Conservation (phyloP, 768 basidiomycete species). For the Krasilnikovozyma curviuscula region DNA sequence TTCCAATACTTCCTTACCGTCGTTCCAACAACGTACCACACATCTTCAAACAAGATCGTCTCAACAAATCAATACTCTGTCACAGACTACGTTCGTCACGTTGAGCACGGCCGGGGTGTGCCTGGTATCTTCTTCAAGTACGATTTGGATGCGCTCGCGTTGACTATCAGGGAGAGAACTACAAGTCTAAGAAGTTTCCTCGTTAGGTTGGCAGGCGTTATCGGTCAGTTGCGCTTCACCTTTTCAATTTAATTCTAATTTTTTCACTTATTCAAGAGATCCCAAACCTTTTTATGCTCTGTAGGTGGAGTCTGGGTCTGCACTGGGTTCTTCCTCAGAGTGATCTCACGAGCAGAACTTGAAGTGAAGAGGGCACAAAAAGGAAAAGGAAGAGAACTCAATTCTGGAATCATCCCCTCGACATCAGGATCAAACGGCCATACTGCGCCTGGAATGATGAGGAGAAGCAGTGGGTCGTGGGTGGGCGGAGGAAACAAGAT, state of each 20-base stretch:
- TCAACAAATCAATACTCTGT: slow-evolving; percentile 44
- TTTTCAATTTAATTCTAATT: neutral
- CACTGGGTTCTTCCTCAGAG: slow-evolving; percentile 6
- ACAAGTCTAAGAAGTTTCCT: slow-evolving; percentile 60
- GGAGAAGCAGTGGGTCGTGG: too few species aligned
- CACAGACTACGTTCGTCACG: slow-evolving; percentile 64
- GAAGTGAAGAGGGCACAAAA: neutral
- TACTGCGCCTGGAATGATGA: too few species aligned
- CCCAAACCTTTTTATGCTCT: neutral
- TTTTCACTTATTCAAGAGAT: neutral
- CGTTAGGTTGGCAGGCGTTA: slow-evolving; percentile 70
- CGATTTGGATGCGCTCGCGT: slow-evolving; percentile 72
- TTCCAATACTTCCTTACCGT: slow-evolving; percentile 92
- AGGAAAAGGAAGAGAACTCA: slow-evolving; percentile 9
- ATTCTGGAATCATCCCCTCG: too few species aligned
- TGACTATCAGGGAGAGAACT: slow-evolving; percentile 75
- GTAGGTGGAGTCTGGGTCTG: slow-evolving; percentile 11
- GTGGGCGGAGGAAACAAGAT: too few species aligned
- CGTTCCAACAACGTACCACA: slow-evolving; percentile 74
- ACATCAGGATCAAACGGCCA: too few species aligned
- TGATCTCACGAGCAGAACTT: slow-evolving; percentile 4
- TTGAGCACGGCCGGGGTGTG: slow-evolving; percentile 55
- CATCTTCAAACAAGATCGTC: slow-evolving; percentile 33
- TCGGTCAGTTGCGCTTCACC: slow-evolving; percentile 34
- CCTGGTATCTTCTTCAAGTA: slow-evolving; percentile 97